Percentiles rank a stretch among this genome's conserved stretches.
Evolutionary conservation across 2,329 filamentous ascomycete species (phyloP).

Genomic region (Herpotrichia juniperi): DNA sequence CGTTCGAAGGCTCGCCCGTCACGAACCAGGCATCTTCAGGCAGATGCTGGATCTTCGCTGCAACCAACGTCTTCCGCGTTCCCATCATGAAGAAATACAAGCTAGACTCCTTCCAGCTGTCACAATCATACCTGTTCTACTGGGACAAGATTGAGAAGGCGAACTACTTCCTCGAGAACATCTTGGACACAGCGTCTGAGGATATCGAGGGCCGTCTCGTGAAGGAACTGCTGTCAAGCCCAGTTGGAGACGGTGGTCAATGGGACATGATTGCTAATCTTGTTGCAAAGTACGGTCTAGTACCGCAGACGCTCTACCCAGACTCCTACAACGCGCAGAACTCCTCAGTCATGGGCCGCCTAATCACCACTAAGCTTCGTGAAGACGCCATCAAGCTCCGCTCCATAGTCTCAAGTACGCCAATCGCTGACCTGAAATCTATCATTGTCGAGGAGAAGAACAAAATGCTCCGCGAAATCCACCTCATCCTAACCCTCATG

Average conservation of each 20-base stretch:
- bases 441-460: constrained; percentile 64
- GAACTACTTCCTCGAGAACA: constrained; percentile 86
- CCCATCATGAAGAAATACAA: constrained; percentile 84
- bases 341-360: constrained; percentile 70
- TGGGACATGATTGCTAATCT: constrained; percentile 93
- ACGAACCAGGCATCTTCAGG: constrained; percentile 84
- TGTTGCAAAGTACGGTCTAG: constrained; percentile 85
- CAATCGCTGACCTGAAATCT: constrained; percentile 42
- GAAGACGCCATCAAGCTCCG: constrained; percentile 79
- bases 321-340: constrained; percentile 80
- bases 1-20: constrained; percentile 79
- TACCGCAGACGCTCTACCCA: constrained; percentile 80
- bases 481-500: constrained; percentile 80
- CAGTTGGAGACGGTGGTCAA: constrained; percentile 82
- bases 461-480: constrained; percentile 79
- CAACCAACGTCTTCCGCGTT: constrained; percentile 91
- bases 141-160: constrained; percentile 94
- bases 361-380: constrained; percentile 85
- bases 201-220: constrained; percentile 76
- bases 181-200: constrained; percentile 74
- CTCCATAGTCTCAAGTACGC: constrained; percentile 54
- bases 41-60: constrained; percentile 90
- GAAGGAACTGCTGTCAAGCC: constrained; percentile 69
- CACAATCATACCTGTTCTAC: constrained; percentile 86
- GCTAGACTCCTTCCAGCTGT: constrained; percentile 81